phyloP scores from a whole-genome alignment of 371 early-diverging fungal genomes.

The Umbelopsis sp. region DNA sequence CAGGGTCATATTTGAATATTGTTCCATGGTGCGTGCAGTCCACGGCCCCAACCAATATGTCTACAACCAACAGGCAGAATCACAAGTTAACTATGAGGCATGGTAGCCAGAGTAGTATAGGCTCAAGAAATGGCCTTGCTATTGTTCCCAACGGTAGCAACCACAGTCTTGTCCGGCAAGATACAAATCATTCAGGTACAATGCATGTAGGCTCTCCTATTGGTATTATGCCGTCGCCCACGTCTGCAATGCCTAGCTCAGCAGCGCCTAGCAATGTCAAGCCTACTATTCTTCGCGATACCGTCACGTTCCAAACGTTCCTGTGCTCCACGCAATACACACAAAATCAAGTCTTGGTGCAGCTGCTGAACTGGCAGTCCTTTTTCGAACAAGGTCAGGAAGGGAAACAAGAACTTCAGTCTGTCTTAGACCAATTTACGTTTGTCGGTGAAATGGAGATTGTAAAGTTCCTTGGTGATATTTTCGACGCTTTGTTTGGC shows the following conservation, averaged over 20 bases:
- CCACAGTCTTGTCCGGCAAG: background rate
- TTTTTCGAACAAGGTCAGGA: conserved; percentile 25
- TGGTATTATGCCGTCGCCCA: conserved; percentile 15
- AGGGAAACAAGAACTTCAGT: conserved; percentile 43
- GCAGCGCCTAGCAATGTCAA: conserved; percentile 19
- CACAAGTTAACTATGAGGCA: background rate
- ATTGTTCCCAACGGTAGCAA: conserved; percentile 2
- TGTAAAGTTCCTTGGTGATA: conserved; percentile 68
- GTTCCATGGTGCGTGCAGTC: conserved; percentile 44
- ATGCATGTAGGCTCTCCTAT: background rate
- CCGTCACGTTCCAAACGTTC: conserved; percentile 53
- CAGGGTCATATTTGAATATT: conserved; percentile 52
- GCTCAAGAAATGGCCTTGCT: background rate
- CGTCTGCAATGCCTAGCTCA: background rate
- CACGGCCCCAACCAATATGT: conserved; percentile 41
- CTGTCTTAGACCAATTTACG: conserved; percentile 63
- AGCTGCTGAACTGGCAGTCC: conserved; percentile 67
- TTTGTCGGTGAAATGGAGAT: conserved; percentile 73
- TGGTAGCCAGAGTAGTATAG: background rate
- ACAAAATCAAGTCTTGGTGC: conserved; percentile 65
- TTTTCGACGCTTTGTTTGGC: conserved; percentile 68
- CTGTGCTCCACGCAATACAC: conserved; percentile 72
- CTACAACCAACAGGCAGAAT: conserved; percentile 20
- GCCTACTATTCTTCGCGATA: conserved; percentile 53
- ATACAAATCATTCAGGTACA: background rate